phyloP scores from a whole-genome alignment of 345 rosid genomes.

The Abelmoschus esculentus region DNA sequence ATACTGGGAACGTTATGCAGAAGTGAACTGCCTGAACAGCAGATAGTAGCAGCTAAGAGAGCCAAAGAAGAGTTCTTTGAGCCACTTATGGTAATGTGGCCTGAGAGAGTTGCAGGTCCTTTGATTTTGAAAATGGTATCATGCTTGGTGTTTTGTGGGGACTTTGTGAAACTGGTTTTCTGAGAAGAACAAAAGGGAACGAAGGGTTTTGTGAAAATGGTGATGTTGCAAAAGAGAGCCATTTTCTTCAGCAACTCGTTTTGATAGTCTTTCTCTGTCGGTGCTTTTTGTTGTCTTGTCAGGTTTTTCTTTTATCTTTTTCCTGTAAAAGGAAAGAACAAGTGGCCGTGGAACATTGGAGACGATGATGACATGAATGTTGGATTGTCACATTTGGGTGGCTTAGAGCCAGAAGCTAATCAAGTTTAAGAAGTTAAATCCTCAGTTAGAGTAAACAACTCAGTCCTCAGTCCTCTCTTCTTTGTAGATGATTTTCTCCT shows the following conservation, averaged over 20 bases:
- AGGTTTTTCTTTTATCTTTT: not conserved
- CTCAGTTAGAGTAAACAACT: too few species aligned
- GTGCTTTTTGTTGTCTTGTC: not conserved
- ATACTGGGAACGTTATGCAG: constrained; percentile 18
- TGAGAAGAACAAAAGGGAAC: not conserved
- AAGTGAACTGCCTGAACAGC: constrained; percentile 21
- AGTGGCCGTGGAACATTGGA: not conserved
- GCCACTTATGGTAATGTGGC: constrained; percentile 29
- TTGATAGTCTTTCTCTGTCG: not conserved
- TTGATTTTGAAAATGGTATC: constrained; percentile 17
- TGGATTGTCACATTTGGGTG: not conserved
- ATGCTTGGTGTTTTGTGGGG: not conserved
- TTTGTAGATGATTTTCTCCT: too few species aligned
- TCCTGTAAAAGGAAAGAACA: not conserved
- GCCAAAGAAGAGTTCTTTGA: constrained; percentile 29
- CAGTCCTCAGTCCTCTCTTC: too few species aligned
- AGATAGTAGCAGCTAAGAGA: constrained; percentile 26
- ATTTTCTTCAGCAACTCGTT: not conserved
- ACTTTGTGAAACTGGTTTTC: not conserved
- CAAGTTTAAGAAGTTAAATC: too few species aligned
- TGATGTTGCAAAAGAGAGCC: not conserved
- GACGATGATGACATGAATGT: not conserved
- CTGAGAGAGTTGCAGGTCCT: constrained; percentile 26
- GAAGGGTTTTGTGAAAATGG: not conserved
- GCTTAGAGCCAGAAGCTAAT: too few species aligned